These are phyloP conservation scores for Eutypa lata DNA, from an alignment of 2,329 filamentous ascomycete genomes.

Conservation along the genomic window DNA sequence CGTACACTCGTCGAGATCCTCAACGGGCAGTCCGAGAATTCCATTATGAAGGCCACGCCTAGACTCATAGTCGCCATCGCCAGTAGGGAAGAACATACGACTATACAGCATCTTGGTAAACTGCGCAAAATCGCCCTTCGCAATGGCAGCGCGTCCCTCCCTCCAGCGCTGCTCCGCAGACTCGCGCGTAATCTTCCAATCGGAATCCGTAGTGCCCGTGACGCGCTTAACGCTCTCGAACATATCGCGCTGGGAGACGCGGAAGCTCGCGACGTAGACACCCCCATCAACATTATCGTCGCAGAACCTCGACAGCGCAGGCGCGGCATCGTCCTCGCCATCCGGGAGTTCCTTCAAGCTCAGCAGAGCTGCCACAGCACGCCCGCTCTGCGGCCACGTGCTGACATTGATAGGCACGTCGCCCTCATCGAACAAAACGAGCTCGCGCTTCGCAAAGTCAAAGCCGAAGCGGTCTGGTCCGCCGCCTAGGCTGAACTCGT, in stretches of 20 bases:
- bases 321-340: slow-evolving; percentile 9
- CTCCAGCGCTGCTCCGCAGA: slow-evolving; percentile 40
- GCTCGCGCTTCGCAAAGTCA: slow-evolving; percentile 35
- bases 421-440: slow-evolving; percentile 52
- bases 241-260: slow-evolving; percentile 58
- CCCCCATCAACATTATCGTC: slow-evolving; percentile 23
- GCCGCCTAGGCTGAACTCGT: slow-evolving; percentile 44
- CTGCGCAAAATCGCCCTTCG: slow-evolving; percentile 38
- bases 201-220: slow-evolving; percentile 48
- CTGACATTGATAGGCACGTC: slow-evolving; percentile 46
- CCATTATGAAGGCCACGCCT: slow-evolving; percentile 39
- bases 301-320: slow-evolving; percentile 27
- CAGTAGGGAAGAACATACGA: slow-evolving; percentile 37
- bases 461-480: slow-evolving; percentile 39
- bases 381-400: slow-evolving; percentile 54
- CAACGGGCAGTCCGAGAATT: slow-evolving; percentile 49
- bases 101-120: slow-evolving; percentile 50
- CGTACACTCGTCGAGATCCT: slow-evolving; percentile 48
- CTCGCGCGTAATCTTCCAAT: slow-evolving; percentile 54
- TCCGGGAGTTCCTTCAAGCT: slow-evolving; percentile 34
- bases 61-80: slow-evolving; percentile 36
- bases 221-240: slow-evolving; percentile 55
- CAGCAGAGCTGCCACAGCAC: slow-evolving; percentile 46
- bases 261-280: slow-evolving; percentile 52
- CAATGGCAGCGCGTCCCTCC: slow-evolving; percentile 39